Conservation (phyloP, 352 stramenopile species). For the Globisporangium alternatum region DNA sequence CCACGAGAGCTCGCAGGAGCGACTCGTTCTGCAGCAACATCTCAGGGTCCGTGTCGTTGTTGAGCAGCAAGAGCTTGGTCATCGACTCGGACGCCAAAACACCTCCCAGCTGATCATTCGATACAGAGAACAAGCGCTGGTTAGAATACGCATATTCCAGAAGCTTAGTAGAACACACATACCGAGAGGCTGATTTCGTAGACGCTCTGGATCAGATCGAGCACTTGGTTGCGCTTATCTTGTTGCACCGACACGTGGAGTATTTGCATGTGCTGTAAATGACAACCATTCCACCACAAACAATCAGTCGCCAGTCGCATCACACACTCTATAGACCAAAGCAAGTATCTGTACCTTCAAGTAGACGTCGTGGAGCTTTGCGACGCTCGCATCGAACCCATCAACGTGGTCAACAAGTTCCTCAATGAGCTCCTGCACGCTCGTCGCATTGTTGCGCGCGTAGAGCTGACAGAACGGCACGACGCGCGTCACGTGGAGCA, state of each 20-base stretch:
- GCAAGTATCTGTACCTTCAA: constrained; percentile 16
- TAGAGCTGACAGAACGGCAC: constrained; percentile 63
- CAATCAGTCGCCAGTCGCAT: not conserved
- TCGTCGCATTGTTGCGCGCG: constrained; percentile 28
- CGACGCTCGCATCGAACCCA: constrained; percentile 22
- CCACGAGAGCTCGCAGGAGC: constrained; percentile 44
- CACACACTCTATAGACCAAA: not conserved
- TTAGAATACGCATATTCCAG: not conserved
- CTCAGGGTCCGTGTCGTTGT: constrained; percentile 27
- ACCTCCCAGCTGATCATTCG: constrained; percentile 10
- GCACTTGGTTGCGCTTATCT: constrained; percentile 33
- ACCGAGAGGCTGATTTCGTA: constrained; percentile 53
- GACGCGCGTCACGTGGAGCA: constrained; percentile 56
- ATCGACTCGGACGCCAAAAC: constrained; percentile 24
- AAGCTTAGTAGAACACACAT: not conserved
- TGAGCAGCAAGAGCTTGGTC: constrained; percentile 31
- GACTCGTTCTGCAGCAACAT: constrained; percentile 25
- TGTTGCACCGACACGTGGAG: constrained; percentile 25
- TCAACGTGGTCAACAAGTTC: constrained; percentile 18
- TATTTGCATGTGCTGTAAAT: constrained; percentile 35
- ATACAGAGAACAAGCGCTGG: not conserved
- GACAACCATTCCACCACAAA: not conserved
- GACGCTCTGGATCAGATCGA: constrained; percentile 35
- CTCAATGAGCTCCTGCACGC: constrained; percentile 29
- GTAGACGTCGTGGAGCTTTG: constrained; percentile 34